A percentile compares a stretch with the other conserved stretches of the same genome.
Conservation (phyloP, 1,284 basidiomycete genomes). For the Wolfiporia cocos region DNA sequence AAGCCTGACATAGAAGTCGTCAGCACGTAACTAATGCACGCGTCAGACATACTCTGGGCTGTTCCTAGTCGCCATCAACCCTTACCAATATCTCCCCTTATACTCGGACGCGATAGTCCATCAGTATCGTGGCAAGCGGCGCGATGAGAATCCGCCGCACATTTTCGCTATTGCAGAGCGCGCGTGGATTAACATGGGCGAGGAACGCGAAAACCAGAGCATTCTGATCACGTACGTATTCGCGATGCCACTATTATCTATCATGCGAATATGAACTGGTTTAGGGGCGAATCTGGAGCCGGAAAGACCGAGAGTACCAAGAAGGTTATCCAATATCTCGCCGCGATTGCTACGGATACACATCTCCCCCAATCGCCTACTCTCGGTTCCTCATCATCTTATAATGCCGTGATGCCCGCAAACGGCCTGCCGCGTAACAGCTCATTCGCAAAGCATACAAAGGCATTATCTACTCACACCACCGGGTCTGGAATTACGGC, state of each 20-base stretch:
- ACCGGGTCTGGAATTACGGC: constrained; percentile 43
- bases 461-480: constrained; percentile 31
- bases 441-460: constrained; percentile 38
- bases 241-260: not conserved
- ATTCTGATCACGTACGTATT: constrained; percentile 90
- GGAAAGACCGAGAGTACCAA: constrained; percentile 99
- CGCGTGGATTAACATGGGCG: constrained; percentile 98
- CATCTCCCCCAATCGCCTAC: constrained; percentile 56
- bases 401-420: constrained; percentile 43
- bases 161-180: constrained; percentile 97
- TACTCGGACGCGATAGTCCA: constrained; percentile 92
- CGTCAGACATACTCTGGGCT: constrained; percentile 94
- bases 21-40: no score
- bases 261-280: not conserved
- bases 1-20: no score
- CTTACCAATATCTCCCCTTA: constrained; percentile 89
- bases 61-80: constrained; percentile 98
- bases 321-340: constrained; percentile 99
- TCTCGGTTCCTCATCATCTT: constrained; percentile 37
- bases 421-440: constrained; percentile 54
- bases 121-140: constrained; percentile 87
- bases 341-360: constrained; percentile 88
- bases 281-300: constrained; percentile 95
- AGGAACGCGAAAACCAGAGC: constrained; percentile 95
- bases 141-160: constrained; percentile 96